phyloP scores from a whole-genome alignment of 2,329 filamentous ascomycete genomes.

The Endothia cerciana region DNA sequence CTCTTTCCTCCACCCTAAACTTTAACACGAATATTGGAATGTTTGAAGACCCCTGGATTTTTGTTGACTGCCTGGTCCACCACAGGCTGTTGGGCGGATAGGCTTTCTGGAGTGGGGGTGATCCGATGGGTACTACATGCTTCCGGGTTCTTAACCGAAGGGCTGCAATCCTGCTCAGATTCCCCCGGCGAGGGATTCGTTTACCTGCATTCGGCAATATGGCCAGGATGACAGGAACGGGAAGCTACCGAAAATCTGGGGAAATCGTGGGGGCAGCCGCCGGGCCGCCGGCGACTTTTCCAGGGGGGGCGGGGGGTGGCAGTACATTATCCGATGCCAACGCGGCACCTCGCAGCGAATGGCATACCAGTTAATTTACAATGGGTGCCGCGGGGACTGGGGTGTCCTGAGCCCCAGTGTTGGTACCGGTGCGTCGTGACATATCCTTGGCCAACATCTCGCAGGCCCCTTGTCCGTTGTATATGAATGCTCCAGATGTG shows the following conservation, averaged over 20 bases:
- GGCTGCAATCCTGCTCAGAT: neutral
- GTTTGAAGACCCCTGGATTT: too few species aligned
- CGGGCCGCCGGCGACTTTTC: neutral
- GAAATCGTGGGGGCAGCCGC: slow-evolving; percentile 8
- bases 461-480: slow-evolving; percentile 5
- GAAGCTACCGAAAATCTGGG: neutral
- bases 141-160: slow-evolving; percentile 14
- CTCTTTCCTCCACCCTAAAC: too few species aligned
- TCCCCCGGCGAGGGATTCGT: too few species aligned
- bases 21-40: too few species aligned
- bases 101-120: too few species aligned
- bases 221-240: neutral
- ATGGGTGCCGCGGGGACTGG: neutral
- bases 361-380: neutral
- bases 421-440: neutral
- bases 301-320: neutral
- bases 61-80: neutral
- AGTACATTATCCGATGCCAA: slow-evolving; percentile 5
- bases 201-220: neutral
- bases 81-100: neutral
- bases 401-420: neutral
- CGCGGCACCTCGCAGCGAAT: neutral
- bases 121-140: slow-evolving; percentile 5
- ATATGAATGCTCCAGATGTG: neutral
- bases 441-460: neutral